Base-by-base conservation (phyloP, 106 monocot species). In the Allium sativum region DNA sequence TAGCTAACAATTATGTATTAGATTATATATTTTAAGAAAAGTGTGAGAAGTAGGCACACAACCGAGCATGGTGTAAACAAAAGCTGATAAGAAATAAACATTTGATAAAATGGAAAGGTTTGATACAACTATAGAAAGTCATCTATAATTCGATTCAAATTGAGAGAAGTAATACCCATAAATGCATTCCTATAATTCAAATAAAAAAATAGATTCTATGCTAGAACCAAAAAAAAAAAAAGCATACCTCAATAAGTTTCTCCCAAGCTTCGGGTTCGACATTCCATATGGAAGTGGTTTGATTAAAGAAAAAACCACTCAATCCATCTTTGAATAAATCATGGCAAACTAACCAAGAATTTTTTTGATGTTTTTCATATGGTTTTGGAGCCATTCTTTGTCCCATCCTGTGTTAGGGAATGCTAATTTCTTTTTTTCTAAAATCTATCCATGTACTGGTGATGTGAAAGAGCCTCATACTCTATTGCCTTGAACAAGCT, bases 251-350 rank as follows among this genome's bases (percentile, higher is more conserved):
- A 10, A 12, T 55, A 55, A 55, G 55, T 55, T 12, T 55, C 9
- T 55, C 9, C 55, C 55, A 12, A 10, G 10, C 9, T n/a, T 55
- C 17, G 4, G 55, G 9, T 55, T 55, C 55, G 10, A 19, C 55
- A 12, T 17, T 15, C 55, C 55, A 55, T 55, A 9, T 55, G 12
- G 55, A 55, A 5, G 55, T 55, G 1, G 8, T 55, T 17, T 15
- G 12, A 55, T 18, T 4, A 10, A 10, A 12, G 48, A 9, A 3
- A 55, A 55, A 55, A 55, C 55, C 55, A 55, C 8, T 55, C 8
- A 55, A 10, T 10, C 55, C 55, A 55, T 55, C 55, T 18, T 55
- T 55, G 19, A 55, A 55, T n/a, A n/a, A n/a, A n/a, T n/a, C n/a
- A n/a, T 55, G 19, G 4, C 55, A 55, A 55, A 18, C 8, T 18